Percentiles rank a stretch among this genome's conserved stretches.
Evolutionary conservation across 2,329 filamentous ascomycete genomes (phyloP).

Genomic region (Corniculantispora saksenae): DNA sequence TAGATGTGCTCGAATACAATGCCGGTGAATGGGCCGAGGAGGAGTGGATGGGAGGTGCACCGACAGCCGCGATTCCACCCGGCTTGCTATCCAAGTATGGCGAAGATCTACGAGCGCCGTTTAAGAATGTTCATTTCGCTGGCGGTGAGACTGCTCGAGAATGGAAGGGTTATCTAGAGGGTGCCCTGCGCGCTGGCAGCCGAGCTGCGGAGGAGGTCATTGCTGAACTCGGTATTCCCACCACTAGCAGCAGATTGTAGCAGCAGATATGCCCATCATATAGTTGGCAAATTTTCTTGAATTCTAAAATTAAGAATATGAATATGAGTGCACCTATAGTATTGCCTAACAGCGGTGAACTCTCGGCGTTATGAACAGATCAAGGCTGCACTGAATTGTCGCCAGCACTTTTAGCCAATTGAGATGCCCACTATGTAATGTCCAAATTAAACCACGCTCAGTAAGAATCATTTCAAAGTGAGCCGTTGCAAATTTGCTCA

Average conservation of each 20-base stretch:
- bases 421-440: too few relatives aligned
- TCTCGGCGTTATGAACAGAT: too few relatives aligned
- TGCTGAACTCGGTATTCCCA: neutral
- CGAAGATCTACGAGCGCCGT: conserved; percentile 28
- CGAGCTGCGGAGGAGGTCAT: conserved; percentile 14
- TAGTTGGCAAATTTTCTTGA: too few relatives aligned
- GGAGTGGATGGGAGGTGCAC: conserved; percentile 22
- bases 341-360: too few relatives aligned
- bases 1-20: conserved; percentile 20
- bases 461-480: too few relatives aligned
- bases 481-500: too few relatives aligned
- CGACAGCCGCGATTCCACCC: conserved; percentile 19
- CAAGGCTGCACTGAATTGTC: too few relatives aligned
- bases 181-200: conserved; percentile 6
- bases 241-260: neutral
- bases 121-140: conserved; percentile 24
- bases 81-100: conserved; percentile 19
- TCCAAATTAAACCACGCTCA: too few relatives aligned
- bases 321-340: too few relatives aligned
- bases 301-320: too few relatives aligned
- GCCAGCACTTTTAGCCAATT: too few relatives aligned
- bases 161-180: conserved; percentile 21
- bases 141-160: conserved; percentile 15
- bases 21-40: conserved; percentile 25
- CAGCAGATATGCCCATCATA: too few relatives aligned